Evolutionary conservation across 129 eudicot genomes (phyloP).

Genomic region (Artemisia tridentata): DNA sequence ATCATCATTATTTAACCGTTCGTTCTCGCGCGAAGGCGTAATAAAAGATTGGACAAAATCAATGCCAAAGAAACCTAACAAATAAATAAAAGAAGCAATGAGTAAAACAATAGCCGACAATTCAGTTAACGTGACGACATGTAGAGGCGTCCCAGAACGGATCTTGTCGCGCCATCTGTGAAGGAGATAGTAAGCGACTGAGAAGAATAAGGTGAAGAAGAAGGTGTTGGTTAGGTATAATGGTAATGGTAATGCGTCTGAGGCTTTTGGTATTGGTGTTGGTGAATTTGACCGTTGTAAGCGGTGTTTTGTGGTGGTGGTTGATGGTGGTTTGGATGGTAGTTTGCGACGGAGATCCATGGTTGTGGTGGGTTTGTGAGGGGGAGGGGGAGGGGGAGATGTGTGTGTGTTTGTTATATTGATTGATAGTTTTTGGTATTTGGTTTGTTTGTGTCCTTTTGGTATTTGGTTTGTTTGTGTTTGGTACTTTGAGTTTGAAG

Average conservation of each 20-base stretch:
- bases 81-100: slow-evolving; percentile 54
- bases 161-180: slow-evolving; percentile 71
- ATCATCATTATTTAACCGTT: background rate
- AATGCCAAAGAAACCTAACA: slow-evolving; percentile 63
- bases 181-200: slow-evolving; percentile 60
- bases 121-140: slow-evolving; percentile 52
- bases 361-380: slow-evolving; percentile 5
- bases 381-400: slow-evolving; percentile 18
- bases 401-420: background rate
- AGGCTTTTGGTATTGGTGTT: slow-evolving; percentile 49
- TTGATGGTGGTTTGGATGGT: slow-evolving; percentile 18
- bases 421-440: too few species aligned
- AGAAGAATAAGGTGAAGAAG: slow-evolving; percentile 69
- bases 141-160: slow-evolving; percentile 55
- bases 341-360: slow-evolving; percentile 47
- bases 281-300: slow-evolving; percentile 12
- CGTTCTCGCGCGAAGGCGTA: slow-evolving; percentile 33
- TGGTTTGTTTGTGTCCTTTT: too few species aligned
- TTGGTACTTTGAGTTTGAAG: too few species aligned
- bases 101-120: slow-evolving; percentile 47
- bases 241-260: slow-evolving; percentile 73
- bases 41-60: slow-evolving; percentile 59
- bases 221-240: slow-evolving; percentile 63
- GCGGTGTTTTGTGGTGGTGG: slow-evolving; percentile 17
- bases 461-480: too few species aligned